These are phyloP conservation scores for Schizonepeta tenuifolia DNA, from an alignment of 257 asterid genomes.

Conservation along the genomic window DNA sequence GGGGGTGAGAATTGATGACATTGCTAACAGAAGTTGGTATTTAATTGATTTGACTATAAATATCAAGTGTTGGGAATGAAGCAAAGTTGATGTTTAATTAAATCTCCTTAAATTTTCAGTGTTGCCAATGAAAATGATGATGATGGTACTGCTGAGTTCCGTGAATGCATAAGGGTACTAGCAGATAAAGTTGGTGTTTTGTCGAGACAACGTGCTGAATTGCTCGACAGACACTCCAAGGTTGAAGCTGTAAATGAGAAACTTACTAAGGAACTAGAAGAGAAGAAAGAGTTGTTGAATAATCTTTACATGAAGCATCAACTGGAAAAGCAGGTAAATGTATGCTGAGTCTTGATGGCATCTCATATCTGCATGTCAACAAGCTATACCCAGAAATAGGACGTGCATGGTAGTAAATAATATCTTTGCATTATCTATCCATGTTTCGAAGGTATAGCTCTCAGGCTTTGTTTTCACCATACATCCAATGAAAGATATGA, in stretches of 20 bases:
- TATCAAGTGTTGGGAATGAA: constrained; percentile 57
- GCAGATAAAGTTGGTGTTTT: constrained; percentile 81
- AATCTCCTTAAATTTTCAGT: constrained; percentile 48
- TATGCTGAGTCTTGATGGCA: not conserved
- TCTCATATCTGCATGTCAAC: not conserved
- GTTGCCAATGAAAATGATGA: constrained; percentile 66
- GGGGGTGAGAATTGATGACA: not conserved
- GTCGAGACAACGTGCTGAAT: constrained; percentile 71
- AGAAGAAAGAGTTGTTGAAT: constrained; percentile 78
- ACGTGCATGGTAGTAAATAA: not conserved
- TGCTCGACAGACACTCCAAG: constrained; percentile 73
- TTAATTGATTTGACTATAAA: constrained; percentile 24
- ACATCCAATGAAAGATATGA: not conserved
- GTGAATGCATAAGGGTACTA: constrained; percentile 76
- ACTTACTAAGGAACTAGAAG: constrained; percentile 76
- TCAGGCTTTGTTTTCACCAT: too few species aligned
- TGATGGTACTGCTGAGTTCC: constrained; percentile 74
- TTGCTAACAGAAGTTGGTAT: constrained; percentile 18
- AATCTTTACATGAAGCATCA: constrained; percentile 83
- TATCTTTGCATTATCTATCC: not conserved
- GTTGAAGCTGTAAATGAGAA: constrained; percentile 69
- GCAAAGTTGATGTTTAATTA: constrained; percentile 20
- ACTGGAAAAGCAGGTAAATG: constrained; percentile 87
- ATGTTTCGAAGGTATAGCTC: not conserved
- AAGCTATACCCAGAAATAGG: not conserved